These are phyloP conservation scores for Fomitiporia mediterranea DNA, from an alignment of 1,284 basidiomycete genomes.

Conservation along the genomic window DNA sequence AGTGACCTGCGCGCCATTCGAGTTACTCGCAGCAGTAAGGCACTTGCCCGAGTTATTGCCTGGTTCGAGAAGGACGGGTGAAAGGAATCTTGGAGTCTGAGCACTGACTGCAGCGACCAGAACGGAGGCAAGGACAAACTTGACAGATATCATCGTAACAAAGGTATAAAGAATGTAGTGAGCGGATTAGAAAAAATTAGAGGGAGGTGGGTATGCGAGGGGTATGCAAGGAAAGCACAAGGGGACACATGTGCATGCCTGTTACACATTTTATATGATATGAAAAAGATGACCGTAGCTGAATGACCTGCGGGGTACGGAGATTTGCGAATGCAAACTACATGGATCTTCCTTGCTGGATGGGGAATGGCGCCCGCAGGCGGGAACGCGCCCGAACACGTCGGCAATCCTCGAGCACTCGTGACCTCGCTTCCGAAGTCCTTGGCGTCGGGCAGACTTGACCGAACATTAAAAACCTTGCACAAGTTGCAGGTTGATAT, in stretches of 20 bases:
- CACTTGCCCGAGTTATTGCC: slow-evolving; percentile 41
- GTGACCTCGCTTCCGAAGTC: too few species aligned
- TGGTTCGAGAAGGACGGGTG: slow-evolving; percentile 36
- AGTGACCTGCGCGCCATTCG: slow-evolving; percentile 41
- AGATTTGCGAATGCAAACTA: too few species aligned
- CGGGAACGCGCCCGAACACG: too few species aligned
- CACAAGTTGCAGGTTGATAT: too few species aligned
- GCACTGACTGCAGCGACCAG: slow-evolving; percentile 11
- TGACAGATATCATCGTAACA: slow-evolving; percentile 6
- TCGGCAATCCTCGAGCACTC: too few species aligned
- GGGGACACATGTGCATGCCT: background rate
- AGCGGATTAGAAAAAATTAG: too few species aligned
- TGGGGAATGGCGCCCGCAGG: too few species aligned
- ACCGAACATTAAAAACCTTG: too few species aligned
- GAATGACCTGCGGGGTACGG: background rate
- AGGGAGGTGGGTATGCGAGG: background rate
- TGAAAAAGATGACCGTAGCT: background rate
- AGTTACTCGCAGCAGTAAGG: slow-evolving; percentile 43
- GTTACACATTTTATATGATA: background rate
- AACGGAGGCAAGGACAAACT: slow-evolving; percentile 10
- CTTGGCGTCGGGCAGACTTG: too few species aligned
- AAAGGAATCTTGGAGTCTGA: slow-evolving; percentile 19
- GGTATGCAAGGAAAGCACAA: background rate
- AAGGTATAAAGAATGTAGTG: slow-evolving; percentile 1
- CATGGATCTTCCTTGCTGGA: too few species aligned